These are phyloP conservation scores for Tillandsia leiboldiana DNA, from an alignment of 176 grass and related monocot genomes.

Conservation along the genomic window DNA sequence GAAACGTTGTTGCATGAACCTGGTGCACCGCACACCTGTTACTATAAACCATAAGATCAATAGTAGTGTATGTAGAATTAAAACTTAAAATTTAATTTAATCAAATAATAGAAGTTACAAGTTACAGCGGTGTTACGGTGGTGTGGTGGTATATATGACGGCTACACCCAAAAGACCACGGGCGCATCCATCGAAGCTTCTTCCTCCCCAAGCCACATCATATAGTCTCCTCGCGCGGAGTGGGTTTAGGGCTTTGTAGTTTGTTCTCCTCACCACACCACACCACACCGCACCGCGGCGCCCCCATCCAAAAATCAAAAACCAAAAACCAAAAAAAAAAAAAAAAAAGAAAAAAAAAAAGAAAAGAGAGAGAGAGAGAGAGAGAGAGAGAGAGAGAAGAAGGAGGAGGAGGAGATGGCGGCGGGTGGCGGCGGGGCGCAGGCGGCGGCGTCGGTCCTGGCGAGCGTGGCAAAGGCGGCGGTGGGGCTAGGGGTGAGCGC, in stretches of 20 bases:
- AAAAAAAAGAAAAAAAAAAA: no score
- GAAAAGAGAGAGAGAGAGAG: no score
- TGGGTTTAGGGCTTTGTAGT: not conserved
- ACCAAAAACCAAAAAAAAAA: not conserved
- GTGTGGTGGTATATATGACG: no score
- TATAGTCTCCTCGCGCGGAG: not conserved
- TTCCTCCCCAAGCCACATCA: not conserved
- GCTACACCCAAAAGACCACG: not conserved
- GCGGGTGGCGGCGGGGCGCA: not conserved
- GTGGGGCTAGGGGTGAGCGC: constrained; percentile 50
- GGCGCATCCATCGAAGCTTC: not conserved
- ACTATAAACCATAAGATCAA: no score
- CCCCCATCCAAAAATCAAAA: not conserved
- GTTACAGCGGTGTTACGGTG: no score
- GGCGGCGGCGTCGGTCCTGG: constrained; percentile 58
- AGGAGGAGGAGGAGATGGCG: not conserved
- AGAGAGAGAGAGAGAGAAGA: no score
- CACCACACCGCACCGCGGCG: not conserved
- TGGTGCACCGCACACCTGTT: no score
- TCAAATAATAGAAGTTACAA: no score
- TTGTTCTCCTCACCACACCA: not conserved
- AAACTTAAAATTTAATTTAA: no score
- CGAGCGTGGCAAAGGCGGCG: constrained; percentile 61
- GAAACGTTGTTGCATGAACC: no score
- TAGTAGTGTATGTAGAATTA: no score